Evolutionary conservation across 768 basidiomycete species (phyloP).

Genomic region (Rhodocollybia butyracea): DNA sequence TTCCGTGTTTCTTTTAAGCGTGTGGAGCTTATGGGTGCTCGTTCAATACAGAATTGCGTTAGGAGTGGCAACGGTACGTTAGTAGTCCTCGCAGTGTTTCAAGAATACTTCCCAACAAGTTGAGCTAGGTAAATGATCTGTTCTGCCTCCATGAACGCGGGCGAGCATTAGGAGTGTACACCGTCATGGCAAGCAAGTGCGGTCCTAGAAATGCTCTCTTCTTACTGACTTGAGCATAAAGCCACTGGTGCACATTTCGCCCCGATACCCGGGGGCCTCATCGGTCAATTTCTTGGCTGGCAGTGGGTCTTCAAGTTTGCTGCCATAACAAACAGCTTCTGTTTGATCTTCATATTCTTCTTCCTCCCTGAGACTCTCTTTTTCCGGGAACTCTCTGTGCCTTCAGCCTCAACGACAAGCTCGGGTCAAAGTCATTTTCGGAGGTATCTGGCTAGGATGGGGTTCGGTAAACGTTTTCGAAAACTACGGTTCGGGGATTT

Average conservation of each 20-base stretch:
- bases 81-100: no score
- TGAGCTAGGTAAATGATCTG: conserved; percentile 2
- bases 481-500: background rate
- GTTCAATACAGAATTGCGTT: background rate
- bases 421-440: background rate
- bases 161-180: background rate
- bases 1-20: no score
- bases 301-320: conserved; percentile 6
- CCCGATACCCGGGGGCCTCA: conserved; percentile 2
- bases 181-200: background rate
- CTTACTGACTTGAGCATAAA: background rate
- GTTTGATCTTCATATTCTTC: conserved; percentile 3
- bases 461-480: background rate
- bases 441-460: background rate
- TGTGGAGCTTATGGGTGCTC: background rate
- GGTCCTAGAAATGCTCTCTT: no score
- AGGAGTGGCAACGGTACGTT: conserved; percentile 3
- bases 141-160: conserved; percentile 7
- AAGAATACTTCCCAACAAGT: background rate
- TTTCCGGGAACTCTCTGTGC: background rate
- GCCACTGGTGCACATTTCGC: conserved; percentile 4
- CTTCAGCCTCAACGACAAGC: background rate
- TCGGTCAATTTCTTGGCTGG: conserved; percentile 6
- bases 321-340: conserved; percentile 1
- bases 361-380: conserved; percentile 5